These are phyloP conservation scores for Nannochloris sp. DNA, from an alignment of 139 green algal genomes.

Conservation along the genomic window DNA sequence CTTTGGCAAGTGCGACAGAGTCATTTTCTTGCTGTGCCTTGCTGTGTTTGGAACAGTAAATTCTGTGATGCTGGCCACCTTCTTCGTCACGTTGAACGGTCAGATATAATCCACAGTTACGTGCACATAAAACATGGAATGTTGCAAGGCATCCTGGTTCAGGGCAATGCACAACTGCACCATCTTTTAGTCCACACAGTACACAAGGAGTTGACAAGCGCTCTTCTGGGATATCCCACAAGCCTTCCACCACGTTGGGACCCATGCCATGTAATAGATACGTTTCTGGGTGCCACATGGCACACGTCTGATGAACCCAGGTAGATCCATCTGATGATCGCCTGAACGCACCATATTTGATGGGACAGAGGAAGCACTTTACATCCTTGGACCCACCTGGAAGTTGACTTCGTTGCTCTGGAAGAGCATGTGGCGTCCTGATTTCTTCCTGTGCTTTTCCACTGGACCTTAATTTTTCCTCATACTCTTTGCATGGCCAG, in stretches of 20 bases:
- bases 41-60: slow-evolving; percentile 64
- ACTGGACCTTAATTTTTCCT: slow-evolving; percentile 35
- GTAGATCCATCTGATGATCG: slow-evolving; percentile 27
- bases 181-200: slow-evolving; percentile 29
- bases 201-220: slow-evolving; percentile 28
- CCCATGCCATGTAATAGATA: slow-evolving; percentile 12
- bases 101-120: slow-evolving; percentile 61
- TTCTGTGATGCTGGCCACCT: slow-evolving; percentile 28
- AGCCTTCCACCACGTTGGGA: slow-evolving; percentile 24
- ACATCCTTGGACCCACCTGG: slow-evolving; percentile 46
- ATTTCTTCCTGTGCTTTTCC: slow-evolving; percentile 26
- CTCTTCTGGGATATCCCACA: slow-evolving; percentile 30
- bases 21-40: slow-evolving; percentile 37
- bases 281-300: slow-evolving; percentile 47
- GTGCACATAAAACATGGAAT: slow-evolving; percentile 78
- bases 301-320: slow-evolving; percentile 70
- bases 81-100: slow-evolving; percentile 6
- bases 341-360: slow-evolving; percentile 76
- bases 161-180: slow-evolving; percentile 46
- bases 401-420: slow-evolving; percentile 11
- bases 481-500: slow-evolving; percentile 71
- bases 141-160: slow-evolving; percentile 31
- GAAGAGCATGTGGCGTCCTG: slow-evolving; percentile 17
- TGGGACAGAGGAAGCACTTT: slow-evolving; percentile 71
- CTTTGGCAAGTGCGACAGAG: neutral